phyloP scores from a whole-genome alignment of 345 rosid species.

The Eucalyptus leucophloia region DNA sequence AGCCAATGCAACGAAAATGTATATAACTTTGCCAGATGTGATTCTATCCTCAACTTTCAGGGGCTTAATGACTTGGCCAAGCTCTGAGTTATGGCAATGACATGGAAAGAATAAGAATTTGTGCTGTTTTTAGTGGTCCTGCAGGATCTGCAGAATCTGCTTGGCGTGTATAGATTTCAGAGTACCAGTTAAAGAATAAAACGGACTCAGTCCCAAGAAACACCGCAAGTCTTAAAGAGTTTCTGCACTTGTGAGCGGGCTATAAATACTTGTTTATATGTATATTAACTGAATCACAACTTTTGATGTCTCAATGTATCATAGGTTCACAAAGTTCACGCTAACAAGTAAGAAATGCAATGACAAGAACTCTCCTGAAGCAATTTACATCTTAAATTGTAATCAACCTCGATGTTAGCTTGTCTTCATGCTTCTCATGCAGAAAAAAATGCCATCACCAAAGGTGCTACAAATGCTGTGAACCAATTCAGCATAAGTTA shows the following conservation, averaged over 20 bases:
- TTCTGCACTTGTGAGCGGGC: background rate
- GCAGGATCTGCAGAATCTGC: background rate
- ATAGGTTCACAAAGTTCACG: background rate
- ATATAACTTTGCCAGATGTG: slow-evolving; percentile 1
- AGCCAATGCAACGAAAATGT: background rate
- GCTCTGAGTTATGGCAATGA: background rate
- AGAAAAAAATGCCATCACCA: background rate
- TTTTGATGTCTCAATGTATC: background rate
- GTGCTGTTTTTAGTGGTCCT: background rate
- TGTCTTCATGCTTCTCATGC: background rate
- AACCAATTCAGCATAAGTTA: background rate
- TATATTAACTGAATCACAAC: background rate
- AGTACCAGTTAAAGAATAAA: background rate
- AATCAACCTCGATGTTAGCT: background rate
- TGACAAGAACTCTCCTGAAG: background rate
- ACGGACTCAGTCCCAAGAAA: background rate
- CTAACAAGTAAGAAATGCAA: background rate
- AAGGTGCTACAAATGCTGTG: background rate
- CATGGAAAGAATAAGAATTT: background rate
- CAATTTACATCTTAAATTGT: background rate
- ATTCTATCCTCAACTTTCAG: background rate
- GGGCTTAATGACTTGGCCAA: slow-evolving; percentile 11
- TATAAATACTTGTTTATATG: background rate
- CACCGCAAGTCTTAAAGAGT: background rate
- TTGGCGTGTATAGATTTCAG: background rate